A percentile compares a stretch with the other conserved stretches of the same genome.
phyloP scores from a whole-genome alignment of 2,329 filamentous ascomycete species.

The Tolypocladium tropicale region DNA sequence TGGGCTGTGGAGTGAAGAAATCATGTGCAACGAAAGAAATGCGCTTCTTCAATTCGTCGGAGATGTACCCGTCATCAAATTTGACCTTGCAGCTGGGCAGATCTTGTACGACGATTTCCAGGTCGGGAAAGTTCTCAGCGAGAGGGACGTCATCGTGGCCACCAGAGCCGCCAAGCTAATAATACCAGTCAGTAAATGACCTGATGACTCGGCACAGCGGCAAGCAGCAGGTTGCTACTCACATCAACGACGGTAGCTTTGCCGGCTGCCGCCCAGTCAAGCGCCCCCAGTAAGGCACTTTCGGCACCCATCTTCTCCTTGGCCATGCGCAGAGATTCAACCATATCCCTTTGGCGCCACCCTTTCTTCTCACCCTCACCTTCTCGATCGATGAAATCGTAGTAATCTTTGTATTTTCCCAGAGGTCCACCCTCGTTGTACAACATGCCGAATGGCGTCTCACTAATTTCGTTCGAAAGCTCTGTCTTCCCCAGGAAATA shows the following conservation, averaged over 20 bases:
- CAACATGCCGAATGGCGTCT: constrained; percentile 21
- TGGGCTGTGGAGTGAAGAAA: constrained; percentile 25
- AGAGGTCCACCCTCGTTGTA: constrained; percentile 6
- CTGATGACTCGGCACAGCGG: neutral
- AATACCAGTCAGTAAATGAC: neutral
- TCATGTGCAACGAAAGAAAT: constrained; percentile 24
- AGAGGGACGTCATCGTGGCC: constrained; percentile 25
- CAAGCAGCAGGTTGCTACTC: neutral
- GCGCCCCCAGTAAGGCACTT: constrained; percentile 4
- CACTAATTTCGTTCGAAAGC: constrained; percentile 17
- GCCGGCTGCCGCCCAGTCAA: constrained; percentile 6
- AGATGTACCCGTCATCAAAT: constrained; percentile 20
- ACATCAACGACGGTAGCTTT: constrained; percentile 7
- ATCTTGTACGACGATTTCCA: constrained; percentile 32
- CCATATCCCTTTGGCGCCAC: constrained; percentile 6
- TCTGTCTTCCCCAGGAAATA: constrained; percentile 17
- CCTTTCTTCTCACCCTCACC: constrained; percentile 9
- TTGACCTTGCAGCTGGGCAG: constrained; percentile 22
- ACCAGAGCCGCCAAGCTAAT: constrained; percentile 27
- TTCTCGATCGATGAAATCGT: constrained; percentile 5
- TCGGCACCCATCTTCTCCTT: constrained; percentile 3
- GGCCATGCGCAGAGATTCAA: constrained; percentile 3
- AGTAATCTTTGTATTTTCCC: constrained; percentile 4
- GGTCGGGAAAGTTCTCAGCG: constrained; percentile 12
- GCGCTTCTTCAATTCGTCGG: constrained; percentile 16